Percentiles rank a stretch among this genome's conserved stretches.
Conservation (phyloP, 1,284 basidiomycete species). For the Sporisorium exsertum region DNA sequence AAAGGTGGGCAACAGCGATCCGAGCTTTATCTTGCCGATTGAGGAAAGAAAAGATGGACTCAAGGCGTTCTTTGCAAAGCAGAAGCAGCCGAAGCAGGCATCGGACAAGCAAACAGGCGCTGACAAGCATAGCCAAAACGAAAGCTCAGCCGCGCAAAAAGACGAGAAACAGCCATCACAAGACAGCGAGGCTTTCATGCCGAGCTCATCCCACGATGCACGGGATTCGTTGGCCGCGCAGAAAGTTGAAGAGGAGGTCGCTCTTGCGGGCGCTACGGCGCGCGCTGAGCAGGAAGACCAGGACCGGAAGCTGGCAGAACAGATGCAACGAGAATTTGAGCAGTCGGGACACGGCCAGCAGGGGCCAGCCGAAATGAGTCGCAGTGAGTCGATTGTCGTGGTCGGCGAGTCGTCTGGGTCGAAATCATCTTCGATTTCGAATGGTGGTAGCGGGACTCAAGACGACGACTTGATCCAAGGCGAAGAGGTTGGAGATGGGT, state of each 20-base stretch:
- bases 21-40: constrained; percentile 84
- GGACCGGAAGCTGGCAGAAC: constrained; percentile 37
- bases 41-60: constrained; percentile 86
- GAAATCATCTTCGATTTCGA: constrained; percentile 4
- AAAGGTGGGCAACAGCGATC: constrained; percentile 85
- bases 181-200: constrained; percentile 14
- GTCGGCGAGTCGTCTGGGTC: constrained; percentile 15
- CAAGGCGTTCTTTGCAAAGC: constrained; percentile 81
- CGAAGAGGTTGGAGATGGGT: constrained; percentile 42
- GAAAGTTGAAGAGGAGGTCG: constrained; percentile 24
- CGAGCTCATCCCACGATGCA: constrained; percentile 23
- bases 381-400: constrained; percentile 37
- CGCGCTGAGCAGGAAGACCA: constrained; percentile 31
- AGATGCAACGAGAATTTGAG: constrained; percentile 38
- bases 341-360: neutral
- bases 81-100: constrained; percentile 17
- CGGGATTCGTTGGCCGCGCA: constrained; percentile 30
- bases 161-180: constrained; percentile 11
- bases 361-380: constrained; percentile 12
- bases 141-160: constrained; percentile 9
- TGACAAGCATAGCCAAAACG: neutral
- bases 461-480: constrained; percentile 14
- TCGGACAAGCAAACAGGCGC: neutral
- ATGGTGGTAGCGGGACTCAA: neutral
- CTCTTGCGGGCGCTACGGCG: constrained; percentile 13